phyloP scores from a whole-genome alignment of 768 basidiomycete genomes.

The Leccinum olivaceopallidum region DNA sequence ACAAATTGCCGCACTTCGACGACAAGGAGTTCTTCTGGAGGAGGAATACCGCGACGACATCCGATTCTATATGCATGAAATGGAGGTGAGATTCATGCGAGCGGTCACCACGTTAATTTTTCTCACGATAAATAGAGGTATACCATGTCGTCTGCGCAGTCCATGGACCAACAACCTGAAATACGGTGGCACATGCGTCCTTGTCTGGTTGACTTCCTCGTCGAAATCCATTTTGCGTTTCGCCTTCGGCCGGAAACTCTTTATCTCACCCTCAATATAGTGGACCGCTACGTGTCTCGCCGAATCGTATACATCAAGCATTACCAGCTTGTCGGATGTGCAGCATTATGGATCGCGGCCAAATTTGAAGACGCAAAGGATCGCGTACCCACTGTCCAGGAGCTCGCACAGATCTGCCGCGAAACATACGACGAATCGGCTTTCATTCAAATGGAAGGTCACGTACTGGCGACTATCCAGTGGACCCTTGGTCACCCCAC shows the following conservation, averaged over 20 bases:
- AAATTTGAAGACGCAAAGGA: constrained; percentile 99
- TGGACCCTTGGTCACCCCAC: constrained; percentile 98
- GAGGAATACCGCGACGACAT: constrained; percentile 97
- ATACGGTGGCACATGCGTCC: constrained; percentile 99
- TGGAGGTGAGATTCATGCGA: constrained; percentile 77
- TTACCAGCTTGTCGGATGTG: constrained; percentile 98
- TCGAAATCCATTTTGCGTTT: constrained; percentile 98
- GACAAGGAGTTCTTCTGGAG: constrained; percentile 80
- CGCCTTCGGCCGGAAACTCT: constrained; percentile 97
- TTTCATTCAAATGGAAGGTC: constrained; percentile 99
- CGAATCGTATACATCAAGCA: constrained; percentile 99
- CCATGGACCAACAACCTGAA: constrained; percentile 99
- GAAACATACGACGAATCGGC: constrained; percentile 97
- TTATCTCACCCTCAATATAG: constrained; percentile 97
- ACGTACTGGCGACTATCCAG: constrained; percentile 93
- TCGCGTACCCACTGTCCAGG: constrained; percentile 93
- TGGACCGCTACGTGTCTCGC: constrained; percentile 98
- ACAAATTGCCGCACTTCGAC: constrained; percentile 66
- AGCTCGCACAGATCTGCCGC: constrained; percentile 93
- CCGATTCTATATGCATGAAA: constrained; percentile 90
- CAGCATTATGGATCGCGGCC: constrained; percentile 97
- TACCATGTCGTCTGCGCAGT: constrained; percentile 90
- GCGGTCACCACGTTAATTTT: constrained; percentile 10
- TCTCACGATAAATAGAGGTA: constrained; percentile 48
- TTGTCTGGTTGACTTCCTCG: constrained; percentile 97